A percentile compares a stretch with the other conserved stretches of the same genome.
These are phyloP conservation scores for Anthracocystis panici-leucophaei DNA, from an alignment of 1,284 basidiomycete genomes.

Conservation along the genomic window DNA sequence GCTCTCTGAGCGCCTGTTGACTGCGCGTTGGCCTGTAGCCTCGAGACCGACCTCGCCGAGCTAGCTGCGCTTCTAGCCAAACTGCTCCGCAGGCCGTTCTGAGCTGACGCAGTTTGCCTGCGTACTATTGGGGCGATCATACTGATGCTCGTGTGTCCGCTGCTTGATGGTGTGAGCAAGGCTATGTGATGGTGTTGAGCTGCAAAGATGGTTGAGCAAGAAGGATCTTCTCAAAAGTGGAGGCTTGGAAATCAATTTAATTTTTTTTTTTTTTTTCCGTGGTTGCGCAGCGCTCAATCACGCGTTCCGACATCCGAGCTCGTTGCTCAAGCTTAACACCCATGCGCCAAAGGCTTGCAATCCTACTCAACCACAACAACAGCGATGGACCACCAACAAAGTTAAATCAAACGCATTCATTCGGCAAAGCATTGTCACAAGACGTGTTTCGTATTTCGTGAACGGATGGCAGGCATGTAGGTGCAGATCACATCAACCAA, in stretches of 20 bases:
- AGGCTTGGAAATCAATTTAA: constrained; percentile 27
- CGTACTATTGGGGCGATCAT: neutral
- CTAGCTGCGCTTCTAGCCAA: neutral
- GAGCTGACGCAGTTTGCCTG: neutral
- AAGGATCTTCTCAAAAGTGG: constrained; percentile 6
- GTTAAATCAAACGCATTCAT: neutral
- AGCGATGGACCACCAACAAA: neutral
- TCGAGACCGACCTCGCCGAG: neutral
- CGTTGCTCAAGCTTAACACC: neutral
- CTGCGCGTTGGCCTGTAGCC: neutral
- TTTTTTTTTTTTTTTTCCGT: neutral
- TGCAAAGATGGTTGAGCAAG: neutral
- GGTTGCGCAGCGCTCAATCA: neutral
- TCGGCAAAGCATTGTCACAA: neutral
- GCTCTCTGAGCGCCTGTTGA: neutral
- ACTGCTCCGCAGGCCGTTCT: neutral
- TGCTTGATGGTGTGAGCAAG: neutral
- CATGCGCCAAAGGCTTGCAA: neutral
- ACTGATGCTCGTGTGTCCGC: neutral
- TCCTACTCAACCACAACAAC: neutral
- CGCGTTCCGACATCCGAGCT: constrained; percentile 6
- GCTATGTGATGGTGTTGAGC: neutral
- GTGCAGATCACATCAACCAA: no score
- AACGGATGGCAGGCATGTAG: neutral
- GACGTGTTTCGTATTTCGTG: neutral